Percentiles rank a stretch among this genome's conserved stretches.
phyloP scores from a whole-genome alignment of 441 rosid genomes.

The Arabidopsis lyrata region DNA sequence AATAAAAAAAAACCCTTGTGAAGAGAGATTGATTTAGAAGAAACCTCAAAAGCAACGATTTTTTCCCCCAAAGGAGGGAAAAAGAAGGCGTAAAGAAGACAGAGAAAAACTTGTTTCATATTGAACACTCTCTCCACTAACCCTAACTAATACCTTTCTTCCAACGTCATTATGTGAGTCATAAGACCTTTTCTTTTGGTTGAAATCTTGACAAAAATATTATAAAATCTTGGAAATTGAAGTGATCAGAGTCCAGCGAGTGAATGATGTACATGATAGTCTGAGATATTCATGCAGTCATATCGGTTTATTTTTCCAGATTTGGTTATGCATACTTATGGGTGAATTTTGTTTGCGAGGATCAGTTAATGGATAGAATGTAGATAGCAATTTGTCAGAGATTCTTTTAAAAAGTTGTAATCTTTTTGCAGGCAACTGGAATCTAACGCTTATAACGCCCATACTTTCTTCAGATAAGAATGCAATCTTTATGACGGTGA shows the following conservation, averaged over 20 bases:
- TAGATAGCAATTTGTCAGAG: conserved; percentile 33
- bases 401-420: conserved; percentile 5
- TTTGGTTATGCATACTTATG: conserved; percentile 29
- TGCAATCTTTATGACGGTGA: background rate
- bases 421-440: conserved; percentile 17
- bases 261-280: background rate
- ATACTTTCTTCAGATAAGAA: conserved; percentile 7
- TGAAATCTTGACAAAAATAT: background rate
- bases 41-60: background rate
- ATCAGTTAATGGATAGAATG: conserved; percentile 8
- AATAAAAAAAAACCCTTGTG: conserved; percentile 19
- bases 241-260: background rate
- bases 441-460: conserved; percentile 22
- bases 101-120: conserved; percentile 8
- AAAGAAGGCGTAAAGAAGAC: background rate
- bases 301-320: conserved; percentile 18
- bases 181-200: conserved; percentile 19
- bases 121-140: conserved; percentile 34
- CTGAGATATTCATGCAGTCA: conserved; percentile 23
- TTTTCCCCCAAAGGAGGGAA: background rate
- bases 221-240: conserved; percentile 3
- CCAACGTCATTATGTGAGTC: conserved; percentile 19
- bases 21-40: conserved; percentile 24
- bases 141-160: conserved; percentile 13
- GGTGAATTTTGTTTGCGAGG: background rate